Conservation (phyloP, 176 grass and related monocot genomes). For the Typha latifolia region DNA sequence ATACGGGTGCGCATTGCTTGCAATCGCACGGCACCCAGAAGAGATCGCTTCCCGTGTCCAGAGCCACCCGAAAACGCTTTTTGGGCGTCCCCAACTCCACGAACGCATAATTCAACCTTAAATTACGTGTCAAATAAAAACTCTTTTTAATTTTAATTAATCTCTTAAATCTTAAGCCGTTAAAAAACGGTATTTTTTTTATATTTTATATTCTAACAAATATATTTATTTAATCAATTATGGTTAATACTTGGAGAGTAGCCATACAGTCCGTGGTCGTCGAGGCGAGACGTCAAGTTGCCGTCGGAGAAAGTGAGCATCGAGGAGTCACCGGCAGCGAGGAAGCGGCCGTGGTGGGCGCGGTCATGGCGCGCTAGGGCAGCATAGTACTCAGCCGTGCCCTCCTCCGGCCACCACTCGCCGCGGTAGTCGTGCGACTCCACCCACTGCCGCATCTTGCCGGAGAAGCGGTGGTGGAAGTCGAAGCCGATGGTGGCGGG, state of each 20-base stretch:
- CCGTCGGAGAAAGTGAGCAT: constrained; percentile 50
- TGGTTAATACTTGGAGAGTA: no score
- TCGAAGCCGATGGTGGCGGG: constrained; percentile 42
- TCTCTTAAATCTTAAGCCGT: no score
- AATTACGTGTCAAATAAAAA: no score
- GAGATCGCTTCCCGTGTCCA: constrained; percentile 89
- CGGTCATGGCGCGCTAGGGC: constrained; percentile 54
- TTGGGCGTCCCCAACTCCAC: constrained; percentile 80
- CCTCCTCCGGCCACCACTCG: constrained; percentile 27
- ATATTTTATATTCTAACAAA: no score
- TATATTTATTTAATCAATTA: no score
- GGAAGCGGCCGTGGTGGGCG: constrained; percentile 33
- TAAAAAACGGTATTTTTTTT: no score
- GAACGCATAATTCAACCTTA: constrained; percentile 79
- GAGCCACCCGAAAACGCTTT: constrained; percentile 71
- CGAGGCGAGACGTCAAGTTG: constrained; percentile 38
- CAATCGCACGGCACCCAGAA: constrained; percentile 94
- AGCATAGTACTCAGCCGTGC: constrained; percentile 58
- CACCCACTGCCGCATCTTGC: constrained; percentile 43
- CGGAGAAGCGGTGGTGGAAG: constrained; percentile 89
- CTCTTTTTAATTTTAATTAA: no score
- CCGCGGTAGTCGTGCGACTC: constrained; percentile 26
- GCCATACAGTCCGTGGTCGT: constrained; percentile 59
- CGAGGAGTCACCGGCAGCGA: constrained; percentile 4
- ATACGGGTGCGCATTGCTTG: constrained; percentile 44